Evolutionary conservation across 192 early-diverging fungal species (phyloP), one percentile per base, ranked within the genome.

Genomic region (Chytriomyces confervae): DNA sequence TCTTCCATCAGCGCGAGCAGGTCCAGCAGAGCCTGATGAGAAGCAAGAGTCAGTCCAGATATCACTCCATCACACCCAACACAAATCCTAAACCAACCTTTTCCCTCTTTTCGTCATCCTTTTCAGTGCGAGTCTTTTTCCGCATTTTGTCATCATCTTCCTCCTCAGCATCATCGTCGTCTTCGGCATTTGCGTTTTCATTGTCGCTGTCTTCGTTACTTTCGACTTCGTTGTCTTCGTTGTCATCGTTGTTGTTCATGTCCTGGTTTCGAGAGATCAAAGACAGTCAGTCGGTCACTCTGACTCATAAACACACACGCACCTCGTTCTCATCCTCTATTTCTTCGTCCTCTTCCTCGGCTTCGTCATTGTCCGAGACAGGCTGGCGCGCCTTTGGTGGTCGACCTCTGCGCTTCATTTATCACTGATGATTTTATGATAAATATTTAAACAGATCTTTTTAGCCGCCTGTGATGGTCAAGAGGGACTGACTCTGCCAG

Each of bases 1-100:
- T 91, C 89, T 76, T 95, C 92, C 93, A 98, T 94, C 81, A 93
- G 87, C 68, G 91, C 81, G 50, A 98, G 83, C 75, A 97, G 91
- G 81, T 97, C 95, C 44, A 93, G 92, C 76, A 95, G 81, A 73
- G 80, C 90, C 36, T 36, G 36, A 36, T 36, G 2, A 36, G 36
- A 36, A 36, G 36, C 36, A 36, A 36, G 36, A 36, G 0, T 36
- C 36, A 36, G 36, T 36, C 36, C 36, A 36, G 36, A 2, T 4
- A 36, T 36, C 36, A 36, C 36, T 4, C 36, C 36, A 36, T 36
- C 36, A 36, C 36, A 36, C 36, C 36, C 36, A 36, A 36, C 36
- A 36, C 4, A 36, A 36, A 36, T 36, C 36, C 36, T 36, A 3
- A 2, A 1, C 36, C 36, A 36, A 36, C 36, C 69, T 91, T 86